phyloP scores from a whole-genome alignment of 768 basidiomycete genomes.

The Lactifluus subvellereus region DNA sequence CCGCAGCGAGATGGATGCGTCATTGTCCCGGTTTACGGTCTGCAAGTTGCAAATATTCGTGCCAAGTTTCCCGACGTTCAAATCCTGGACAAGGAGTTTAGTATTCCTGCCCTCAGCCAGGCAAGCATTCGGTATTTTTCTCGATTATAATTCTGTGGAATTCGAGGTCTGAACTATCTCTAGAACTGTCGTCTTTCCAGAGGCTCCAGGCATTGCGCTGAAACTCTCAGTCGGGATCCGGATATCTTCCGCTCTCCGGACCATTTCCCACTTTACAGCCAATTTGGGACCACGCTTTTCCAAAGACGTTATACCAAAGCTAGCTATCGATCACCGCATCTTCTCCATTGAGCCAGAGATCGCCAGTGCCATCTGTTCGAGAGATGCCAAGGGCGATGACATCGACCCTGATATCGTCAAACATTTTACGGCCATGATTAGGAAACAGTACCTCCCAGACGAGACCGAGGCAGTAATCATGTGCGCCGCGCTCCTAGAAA shows the following conservation, averaged over 20 bases:
- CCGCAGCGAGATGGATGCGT: slow-evolving; percentile 30
- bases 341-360: slow-evolving; percentile 44
- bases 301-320: slow-evolving; percentile 41
- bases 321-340: slow-evolving; percentile 39
- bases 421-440: slow-evolving; percentile 47
- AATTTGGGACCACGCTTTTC: slow-evolving; percentile 55
- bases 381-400: slow-evolving; percentile 21
- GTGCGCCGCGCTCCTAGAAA: slow-evolving; percentile 48
- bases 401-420: slow-evolving; percentile 44
- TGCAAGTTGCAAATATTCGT: slow-evolving; percentile 43
- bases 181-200: slow-evolving; percentile 44
- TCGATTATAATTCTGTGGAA: neutral
- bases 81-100: slow-evolving; percentile 39
- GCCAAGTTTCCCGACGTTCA: slow-evolving; percentile 40
- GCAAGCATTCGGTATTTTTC: slow-evolving; percentile 46
- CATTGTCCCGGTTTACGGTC: slow-evolving; percentile 49
- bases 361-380: slow-evolving; percentile 42
- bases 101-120: slow-evolving; percentile 41
- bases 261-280: slow-evolving; percentile 55
- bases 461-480: slow-evolving; percentile 43
- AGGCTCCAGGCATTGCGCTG: slow-evolving; percentile 40
- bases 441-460: slow-evolving; percentile 38
- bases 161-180: neutral
- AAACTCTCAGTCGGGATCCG: slow-evolving; percentile 52
- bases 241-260: slow-evolving; percentile 52